Percentiles rank a stretch among this genome's conserved stretches.
Evolutionary conservation across 2,329 filamentous ascomycete genomes (phyloP).

Genomic region (Clonostachys rhizophaga): DNA sequence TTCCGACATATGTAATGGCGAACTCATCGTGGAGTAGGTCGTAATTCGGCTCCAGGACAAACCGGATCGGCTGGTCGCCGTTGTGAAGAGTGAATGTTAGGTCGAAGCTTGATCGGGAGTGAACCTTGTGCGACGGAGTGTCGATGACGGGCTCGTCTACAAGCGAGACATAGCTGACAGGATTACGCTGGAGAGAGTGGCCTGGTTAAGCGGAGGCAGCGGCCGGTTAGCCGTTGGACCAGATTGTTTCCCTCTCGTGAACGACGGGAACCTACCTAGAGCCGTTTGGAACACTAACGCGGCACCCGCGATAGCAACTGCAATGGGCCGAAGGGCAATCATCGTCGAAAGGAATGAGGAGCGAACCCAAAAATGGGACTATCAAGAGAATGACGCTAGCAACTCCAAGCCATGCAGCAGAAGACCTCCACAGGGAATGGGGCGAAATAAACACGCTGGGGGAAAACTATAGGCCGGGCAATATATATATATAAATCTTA

Average conservation of each 20-base stretch:
- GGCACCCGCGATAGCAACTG: conserved; percentile 19
- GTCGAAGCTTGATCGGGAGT: conserved; percentile 80
- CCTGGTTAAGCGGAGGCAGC: conserved; percentile 31
- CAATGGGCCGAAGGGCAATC: conserved; percentile 23
- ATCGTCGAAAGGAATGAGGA: conserved; percentile 9
- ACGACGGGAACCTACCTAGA: conserved; percentile 15
- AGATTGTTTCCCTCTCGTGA: conserved; percentile 7
- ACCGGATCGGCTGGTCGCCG: conserved; percentile 64
- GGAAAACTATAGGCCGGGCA: too few relatives aligned
- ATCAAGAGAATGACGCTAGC: too few relatives aligned
- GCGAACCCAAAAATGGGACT: too few relatives aligned
- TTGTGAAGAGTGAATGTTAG: conserved; percentile 73
- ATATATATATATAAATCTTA: too few relatives aligned
- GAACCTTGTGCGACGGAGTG: conserved; percentile 72
- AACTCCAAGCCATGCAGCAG: too few relatives aligned
- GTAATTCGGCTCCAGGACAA: conserved; percentile 84
- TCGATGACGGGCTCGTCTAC: conserved; percentile 74
- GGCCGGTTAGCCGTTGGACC: conserved; percentile 2
- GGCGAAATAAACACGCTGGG: too few relatives aligned
- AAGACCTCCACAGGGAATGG: too few relatives aligned
- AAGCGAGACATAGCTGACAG: conserved; percentile 67
- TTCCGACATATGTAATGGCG: conserved; percentile 64
- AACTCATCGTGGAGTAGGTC: conserved; percentile 79
- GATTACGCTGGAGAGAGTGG: conserved; percentile 70
- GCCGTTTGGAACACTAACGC: conserved; percentile 21